Conservation (phyloP, 1,284 basidiomycete species). For the Cronartium quercuum region DNA sequence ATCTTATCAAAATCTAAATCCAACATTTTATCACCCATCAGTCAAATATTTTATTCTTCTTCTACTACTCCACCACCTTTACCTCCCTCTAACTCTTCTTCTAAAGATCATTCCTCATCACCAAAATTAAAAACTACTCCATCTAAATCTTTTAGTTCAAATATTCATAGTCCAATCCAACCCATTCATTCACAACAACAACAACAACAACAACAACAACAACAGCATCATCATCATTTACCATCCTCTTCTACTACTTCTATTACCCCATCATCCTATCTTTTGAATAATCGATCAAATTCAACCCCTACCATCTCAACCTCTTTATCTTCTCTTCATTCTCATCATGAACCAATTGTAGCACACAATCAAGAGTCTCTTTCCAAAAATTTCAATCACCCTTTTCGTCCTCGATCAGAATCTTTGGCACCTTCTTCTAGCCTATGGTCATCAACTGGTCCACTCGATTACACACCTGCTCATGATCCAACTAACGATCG, state of each 20-base stretch:
- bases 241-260: neutral
- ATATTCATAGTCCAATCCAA: neutral
- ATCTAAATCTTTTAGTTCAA: neutral
- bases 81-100: neutral
- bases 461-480: neutral
- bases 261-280: neutral
- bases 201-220: neutral
- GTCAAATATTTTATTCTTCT: constrained; percentile 4
- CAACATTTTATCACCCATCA: neutral
- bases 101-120: neutral
- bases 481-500: neutral
- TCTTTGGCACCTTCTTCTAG: neutral
- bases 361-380: no score
- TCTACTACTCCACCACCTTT: neutral
- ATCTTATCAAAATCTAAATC: neutral
- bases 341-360: neutral
- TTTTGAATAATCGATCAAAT: neutral
- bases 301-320: neutral
- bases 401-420: neutral
- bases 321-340: neutral
- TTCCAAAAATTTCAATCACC: neutral
- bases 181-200: neutral
- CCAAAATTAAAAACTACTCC: neutral
- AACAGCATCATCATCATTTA: neutral
- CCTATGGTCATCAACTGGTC: neutral